These are phyloP conservation scores for Teunomyces kruisii DNA, from an alignment of 805 yeast genomes.

Conservation along the genomic window DNA sequence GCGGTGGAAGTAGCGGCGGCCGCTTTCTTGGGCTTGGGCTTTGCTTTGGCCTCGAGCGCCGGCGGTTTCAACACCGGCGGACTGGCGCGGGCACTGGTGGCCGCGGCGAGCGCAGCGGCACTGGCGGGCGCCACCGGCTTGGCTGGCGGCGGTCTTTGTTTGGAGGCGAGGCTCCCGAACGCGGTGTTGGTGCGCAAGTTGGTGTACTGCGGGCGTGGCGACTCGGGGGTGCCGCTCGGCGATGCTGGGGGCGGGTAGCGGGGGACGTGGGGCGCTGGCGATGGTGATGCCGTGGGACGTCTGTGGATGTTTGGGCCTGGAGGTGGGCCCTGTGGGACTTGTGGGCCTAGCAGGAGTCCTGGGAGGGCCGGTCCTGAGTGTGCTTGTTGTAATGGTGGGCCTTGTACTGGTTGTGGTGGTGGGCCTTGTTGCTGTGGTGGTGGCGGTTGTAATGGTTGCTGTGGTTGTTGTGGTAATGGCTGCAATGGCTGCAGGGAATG, in stretches of 20 bases:
- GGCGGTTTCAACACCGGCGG: too few species aligned
- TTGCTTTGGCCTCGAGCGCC: not conserved
- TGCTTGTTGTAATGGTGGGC: too few species aligned
- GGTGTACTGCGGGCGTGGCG: conserved; percentile 1
- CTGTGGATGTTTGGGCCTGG: not conserved
- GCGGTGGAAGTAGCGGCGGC: too few species aligned
- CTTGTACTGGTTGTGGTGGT: too few species aligned
- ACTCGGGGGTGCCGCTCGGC: not conserved
- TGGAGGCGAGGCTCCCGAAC: too few species aligned
- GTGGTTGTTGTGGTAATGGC: too few species aligned
- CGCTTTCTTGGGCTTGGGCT: conserved; percentile 9
- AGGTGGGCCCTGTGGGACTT: too few species aligned
- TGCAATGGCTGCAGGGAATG: too few species aligned
- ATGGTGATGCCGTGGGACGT: not conserved
- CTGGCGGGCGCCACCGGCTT: conserved; percentile 6
- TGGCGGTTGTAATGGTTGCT: too few species aligned
- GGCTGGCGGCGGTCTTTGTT: conserved; percentile 6
- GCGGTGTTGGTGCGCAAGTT: conserved; percentile 6
- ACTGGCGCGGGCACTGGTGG: not conserved
- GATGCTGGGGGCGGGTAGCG: not conserved
- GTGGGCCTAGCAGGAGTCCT: too few species aligned
- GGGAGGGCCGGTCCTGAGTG: too few species aligned
- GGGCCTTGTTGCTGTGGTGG: too few species aligned
- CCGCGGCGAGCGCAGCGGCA: conserved; percentile 6
- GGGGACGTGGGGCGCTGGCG: not conserved